Conservation (phyloP, 495 filamentous ascomycete species). For the Penicillium fimorum region DNA sequence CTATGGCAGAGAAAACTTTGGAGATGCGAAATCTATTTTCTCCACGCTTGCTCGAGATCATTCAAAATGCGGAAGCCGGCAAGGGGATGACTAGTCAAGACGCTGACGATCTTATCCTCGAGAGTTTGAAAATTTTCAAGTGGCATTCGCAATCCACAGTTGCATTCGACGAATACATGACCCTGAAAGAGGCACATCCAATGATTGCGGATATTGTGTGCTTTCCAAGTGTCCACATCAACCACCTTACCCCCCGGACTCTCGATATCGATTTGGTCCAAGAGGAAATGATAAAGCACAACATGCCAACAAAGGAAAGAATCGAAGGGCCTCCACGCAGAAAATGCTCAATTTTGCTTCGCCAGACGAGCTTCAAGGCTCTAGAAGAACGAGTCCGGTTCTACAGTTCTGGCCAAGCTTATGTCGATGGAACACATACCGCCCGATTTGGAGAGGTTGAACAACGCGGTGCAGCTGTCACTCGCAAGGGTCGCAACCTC, state of each 20-base stretch:
- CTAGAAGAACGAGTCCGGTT: constrained; percentile 40
- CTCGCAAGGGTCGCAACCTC: constrained; percentile 34
- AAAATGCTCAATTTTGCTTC: constrained; percentile 41
- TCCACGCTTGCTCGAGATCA: constrained; percentile 24
- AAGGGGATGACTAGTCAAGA: constrained; percentile 18
- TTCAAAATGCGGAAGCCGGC: constrained; percentile 24
- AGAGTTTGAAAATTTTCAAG: constrained; percentile 37
- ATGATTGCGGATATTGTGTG: constrained; percentile 44
- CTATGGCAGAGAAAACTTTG: constrained; percentile 26
- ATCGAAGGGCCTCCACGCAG: constrained; percentile 36
- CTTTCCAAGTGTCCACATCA: constrained; percentile 43
- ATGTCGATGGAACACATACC: constrained; percentile 39
- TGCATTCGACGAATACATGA: constrained; percentile 35
- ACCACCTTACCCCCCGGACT: constrained; percentile 46
- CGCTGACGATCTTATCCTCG: constrained; percentile 29
- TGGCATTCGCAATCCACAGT: constrained; percentile 42
- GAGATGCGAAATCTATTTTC: constrained; percentile 36
- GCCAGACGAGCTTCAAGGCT: constrained; percentile 46
- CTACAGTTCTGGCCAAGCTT: no score
- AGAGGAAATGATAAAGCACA: constrained; percentile 34
- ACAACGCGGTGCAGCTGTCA: constrained; percentile 42
- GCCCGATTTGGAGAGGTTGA: constrained; percentile 47
- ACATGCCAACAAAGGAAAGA: no score
- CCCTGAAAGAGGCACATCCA: constrained; percentile 36
- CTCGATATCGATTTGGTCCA: constrained; percentile 44